Evolutionary conservation across 1,284 basidiomycete species (phyloP), one percentile per base, ranked within the genome.

Genomic region (Gymnopus androsaceus): DNA sequence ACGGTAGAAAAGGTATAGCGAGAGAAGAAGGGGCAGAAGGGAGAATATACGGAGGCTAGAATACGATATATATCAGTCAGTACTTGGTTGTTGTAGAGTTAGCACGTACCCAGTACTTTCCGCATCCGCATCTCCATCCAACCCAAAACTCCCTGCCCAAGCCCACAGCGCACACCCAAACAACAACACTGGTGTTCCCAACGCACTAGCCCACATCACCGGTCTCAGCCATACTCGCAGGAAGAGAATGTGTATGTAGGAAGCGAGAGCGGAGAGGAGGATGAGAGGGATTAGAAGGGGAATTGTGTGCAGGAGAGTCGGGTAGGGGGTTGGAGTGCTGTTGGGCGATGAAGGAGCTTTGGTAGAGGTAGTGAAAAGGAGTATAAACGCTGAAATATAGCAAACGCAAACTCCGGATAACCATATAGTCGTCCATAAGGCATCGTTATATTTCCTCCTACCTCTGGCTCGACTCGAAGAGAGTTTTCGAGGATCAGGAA

Each of bases 101-200:
- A n/a, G n/a, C n/a, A n/a, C n/a, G n/a, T n/a, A n/a, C n/a, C n/a
- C n/a, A n/a, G n/a, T n/a, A n/a, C n/a, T n/a, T n/a, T n/a, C n/a
- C n/a, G n/a, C n/a, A n/a, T n/a, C n/a, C n/a, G n/a, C n/a, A n/a
- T n/a, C n/a, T n/a, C n/a, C n/a, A n/a, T n/a, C n/a, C n/a, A n/a
- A n/a, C 59, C 89, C 85, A 77, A 96, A 96, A 66, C 92, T 94
- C 28, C 92, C 94, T 7, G 88, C 81, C 64, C 96, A 92, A 1
- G 92, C 92, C 88, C 92, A 95, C 54, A 93, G 72, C 15, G 92
- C 87, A 49, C 89, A 92, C 44, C 94, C 75, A 63, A 92, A 83
- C 28, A 96, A 77, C 0, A 89, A 88, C 41, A 85, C 83, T 14
- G 94, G 94, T 30, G 95, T 85, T 63, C 88, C 87, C 21, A 91